Percentiles rank a stretch among this genome's conserved stretches.
phyloP scores from a whole-genome alignment of 106 monocot species.

The Apostasia shenzhenica region DNA sequence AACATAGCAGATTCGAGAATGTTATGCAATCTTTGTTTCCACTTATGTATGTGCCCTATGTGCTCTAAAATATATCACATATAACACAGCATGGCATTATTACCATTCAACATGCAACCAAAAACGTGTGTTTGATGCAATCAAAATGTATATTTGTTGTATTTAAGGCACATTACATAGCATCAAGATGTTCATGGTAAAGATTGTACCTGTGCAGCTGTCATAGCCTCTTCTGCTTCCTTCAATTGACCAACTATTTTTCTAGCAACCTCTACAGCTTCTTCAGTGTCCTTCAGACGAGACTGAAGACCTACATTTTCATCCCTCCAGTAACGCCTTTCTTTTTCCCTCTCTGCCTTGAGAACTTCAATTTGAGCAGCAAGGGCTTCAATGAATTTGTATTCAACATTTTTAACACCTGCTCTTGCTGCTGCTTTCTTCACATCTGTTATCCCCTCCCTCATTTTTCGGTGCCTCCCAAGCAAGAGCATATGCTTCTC shows the following conservation, averaged over 20 bases:
- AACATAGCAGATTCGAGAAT: neutral
- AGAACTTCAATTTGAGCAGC: slow-evolving; percentile 59
- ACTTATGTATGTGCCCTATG: neutral
- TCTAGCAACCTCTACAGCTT: slow-evolving; percentile 86
- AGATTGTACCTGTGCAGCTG: slow-evolving; percentile 45
- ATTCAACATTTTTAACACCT: slow-evolving; percentile 55
- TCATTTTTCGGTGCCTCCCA: slow-evolving; percentile 50
- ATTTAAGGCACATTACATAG: neutral
- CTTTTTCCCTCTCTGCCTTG: slow-evolving; percentile 72
- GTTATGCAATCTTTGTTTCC: too few species aligned
- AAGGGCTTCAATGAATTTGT: slow-evolving; percentile 59
- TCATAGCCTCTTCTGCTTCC: slow-evolving; percentile 65
- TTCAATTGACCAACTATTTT: slow-evolving; percentile 68
- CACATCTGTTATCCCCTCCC: slow-evolving; percentile 67
- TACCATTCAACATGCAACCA: neutral
- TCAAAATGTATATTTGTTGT: neutral
- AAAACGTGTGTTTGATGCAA: neutral
- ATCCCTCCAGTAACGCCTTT: slow-evolving; percentile 72
- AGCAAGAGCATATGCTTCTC: slow-evolving; percentile 75
- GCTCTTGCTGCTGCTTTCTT: slow-evolving; percentile 65
- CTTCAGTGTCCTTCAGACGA: slow-evolving; percentile 75
- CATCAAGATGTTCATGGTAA: neutral
- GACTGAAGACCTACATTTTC: slow-evolving; percentile 66
- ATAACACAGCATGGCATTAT: neutral
- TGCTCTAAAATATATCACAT: too few species aligned